phyloP scores from a whole-genome alignment of 2,329 filamentous ascomycete genomes.

The Fusarium sacchari region DNA sequence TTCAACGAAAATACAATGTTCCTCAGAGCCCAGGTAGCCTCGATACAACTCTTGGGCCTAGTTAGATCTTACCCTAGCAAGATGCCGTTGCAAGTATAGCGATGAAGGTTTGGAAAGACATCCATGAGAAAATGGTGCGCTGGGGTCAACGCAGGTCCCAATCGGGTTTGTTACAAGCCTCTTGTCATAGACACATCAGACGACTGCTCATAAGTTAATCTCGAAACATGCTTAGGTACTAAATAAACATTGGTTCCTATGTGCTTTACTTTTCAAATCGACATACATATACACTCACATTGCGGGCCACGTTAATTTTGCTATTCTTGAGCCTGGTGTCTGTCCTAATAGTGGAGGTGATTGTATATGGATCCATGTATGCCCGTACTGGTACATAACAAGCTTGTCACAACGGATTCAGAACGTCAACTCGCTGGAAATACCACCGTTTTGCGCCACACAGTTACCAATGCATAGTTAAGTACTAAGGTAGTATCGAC shows the following conservation, averaged over 20 bases:
- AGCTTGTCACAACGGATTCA: neutral
- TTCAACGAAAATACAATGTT: constrained; percentile 1
- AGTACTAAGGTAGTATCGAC: neutral
- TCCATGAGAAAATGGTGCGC: neutral
- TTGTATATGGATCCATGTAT: neutral
- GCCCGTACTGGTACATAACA: neutral
- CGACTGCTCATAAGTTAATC: neutral
- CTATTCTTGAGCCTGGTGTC: neutral
- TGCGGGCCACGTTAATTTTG: neutral
- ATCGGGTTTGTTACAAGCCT: neutral
- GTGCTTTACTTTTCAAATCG: neutral
- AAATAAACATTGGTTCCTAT: too few relatives aligned
- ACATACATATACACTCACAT: neutral
- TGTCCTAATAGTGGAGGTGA: neutral
- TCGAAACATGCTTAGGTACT: neutral
- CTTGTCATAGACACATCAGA: neutral
- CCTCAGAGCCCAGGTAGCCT: neutral
- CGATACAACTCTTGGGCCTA: neutral
- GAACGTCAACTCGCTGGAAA: neutral
- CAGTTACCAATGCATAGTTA: neutral
- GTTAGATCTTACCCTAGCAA: constrained; percentile 5
- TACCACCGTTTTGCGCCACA: neutral
- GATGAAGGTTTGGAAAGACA: neutral
- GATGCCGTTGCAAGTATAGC: constrained; percentile 4
- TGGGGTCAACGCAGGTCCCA: neutral